These are phyloP conservation scores for Cordyceps javanica DNA, from an alignment of 2,329 filamentous ascomycete species.

Conservation along the genomic window DNA sequence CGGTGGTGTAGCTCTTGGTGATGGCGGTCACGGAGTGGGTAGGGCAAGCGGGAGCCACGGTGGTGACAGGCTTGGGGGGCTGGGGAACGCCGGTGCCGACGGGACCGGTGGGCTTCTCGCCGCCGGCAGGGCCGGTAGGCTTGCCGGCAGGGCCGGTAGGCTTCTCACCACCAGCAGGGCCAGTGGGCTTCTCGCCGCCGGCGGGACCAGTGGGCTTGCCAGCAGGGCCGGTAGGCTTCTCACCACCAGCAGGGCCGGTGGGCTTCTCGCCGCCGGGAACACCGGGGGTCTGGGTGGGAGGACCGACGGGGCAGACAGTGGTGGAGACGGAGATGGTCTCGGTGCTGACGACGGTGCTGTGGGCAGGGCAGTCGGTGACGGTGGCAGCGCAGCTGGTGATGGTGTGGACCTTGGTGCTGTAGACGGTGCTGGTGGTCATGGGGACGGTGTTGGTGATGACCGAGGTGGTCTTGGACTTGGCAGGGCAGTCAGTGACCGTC, in stretches of 20 bases:
- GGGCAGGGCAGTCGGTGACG: slow-evolving; percentile 56
- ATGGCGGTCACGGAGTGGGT: slow-evolving; percentile 42
- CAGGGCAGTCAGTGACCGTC: slow-evolving; percentile 56
- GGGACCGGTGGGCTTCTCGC: not conserved
- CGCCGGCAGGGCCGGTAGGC: slow-evolving; percentile 13
- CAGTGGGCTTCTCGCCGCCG: not conserved
- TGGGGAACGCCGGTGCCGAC: not conserved
- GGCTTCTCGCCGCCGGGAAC: slow-evolving; percentile 15
- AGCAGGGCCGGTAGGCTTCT: slow-evolving; percentile 15
- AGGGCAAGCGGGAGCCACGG: slow-evolving; percentile 22
- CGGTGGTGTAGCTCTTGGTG: slow-evolving; percentile 51
- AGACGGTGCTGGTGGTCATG: slow-evolving; percentile 48
- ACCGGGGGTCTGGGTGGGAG: slow-evolving; percentile 19
- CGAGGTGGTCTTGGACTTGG: slow-evolving; percentile 31
- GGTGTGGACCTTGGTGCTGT: slow-evolving; percentile 53
- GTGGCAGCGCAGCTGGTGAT: slow-evolving; percentile 55
- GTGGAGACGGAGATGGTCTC: slow-evolving; percentile 33
- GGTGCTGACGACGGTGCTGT: slow-evolving; percentile 30
- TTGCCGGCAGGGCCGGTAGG: slow-evolving; percentile 16
- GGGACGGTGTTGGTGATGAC: slow-evolving; percentile 34
- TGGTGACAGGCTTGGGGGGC: not conserved
- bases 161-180: not conserved
- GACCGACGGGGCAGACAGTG: slow-evolving; percentile 33
- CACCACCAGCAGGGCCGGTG: slow-evolving; percentile 14
- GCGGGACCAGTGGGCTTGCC: not conserved